Evolutionary conservation across 208 protist species (phyloP).

Genomic region (Trypanosoma avium): DNA sequence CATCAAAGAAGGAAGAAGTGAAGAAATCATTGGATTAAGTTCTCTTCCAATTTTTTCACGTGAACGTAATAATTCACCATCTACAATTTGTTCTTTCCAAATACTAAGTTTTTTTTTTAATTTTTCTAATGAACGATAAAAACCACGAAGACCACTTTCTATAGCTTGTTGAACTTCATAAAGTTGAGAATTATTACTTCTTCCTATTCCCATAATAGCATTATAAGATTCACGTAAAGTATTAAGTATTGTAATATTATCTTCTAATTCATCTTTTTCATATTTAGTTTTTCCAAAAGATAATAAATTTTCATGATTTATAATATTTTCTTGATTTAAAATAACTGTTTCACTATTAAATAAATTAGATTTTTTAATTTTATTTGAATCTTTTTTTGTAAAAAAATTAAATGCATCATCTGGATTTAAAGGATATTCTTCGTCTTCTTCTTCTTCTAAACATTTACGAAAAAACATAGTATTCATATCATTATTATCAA

Average conservation of each 20-base stretch:
- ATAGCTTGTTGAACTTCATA: slow-evolving; percentile 60
- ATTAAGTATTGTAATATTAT: slow-evolving; percentile 37
- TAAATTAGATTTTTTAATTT: not conserved
- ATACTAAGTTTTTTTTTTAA: slow-evolving; percentile 23
- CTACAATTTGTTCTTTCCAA: slow-evolving; percentile 14
- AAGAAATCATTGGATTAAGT: slow-evolving; percentile 40
- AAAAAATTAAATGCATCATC: slow-evolving; percentile 33
- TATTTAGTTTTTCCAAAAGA: slow-evolving; percentile 44
- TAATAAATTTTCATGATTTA: slow-evolving; percentile 18
- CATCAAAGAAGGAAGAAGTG: slow-evolving; percentile 54
- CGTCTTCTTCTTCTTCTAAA: slow-evolving; percentile 6
- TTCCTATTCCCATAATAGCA: slow-evolving; percentile 53
- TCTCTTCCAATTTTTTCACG: slow-evolving; percentile 33
- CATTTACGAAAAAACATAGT: slow-evolving; percentile 12
- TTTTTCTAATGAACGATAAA: slow-evolving; percentile 32
- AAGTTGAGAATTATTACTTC: slow-evolving; percentile 57
- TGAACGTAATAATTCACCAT: slow-evolving; percentile 17
- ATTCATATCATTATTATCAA: not conserved
- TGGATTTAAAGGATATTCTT: slow-evolving; percentile 35
- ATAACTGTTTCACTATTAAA: not conserved
- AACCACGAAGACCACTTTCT: slow-evolving; percentile 50
- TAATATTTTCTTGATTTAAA: slow-evolving; percentile 3
- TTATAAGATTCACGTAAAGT: slow-evolving; percentile 68
- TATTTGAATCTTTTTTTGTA: not conserved
- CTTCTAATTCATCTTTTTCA: slow-evolving; percentile 41